Evolutionary conservation across 768 basidiomycete genomes (phyloP), one percentile per base, ranked within the genome.

Genomic region (Xanthoconium purpureum): DNA sequence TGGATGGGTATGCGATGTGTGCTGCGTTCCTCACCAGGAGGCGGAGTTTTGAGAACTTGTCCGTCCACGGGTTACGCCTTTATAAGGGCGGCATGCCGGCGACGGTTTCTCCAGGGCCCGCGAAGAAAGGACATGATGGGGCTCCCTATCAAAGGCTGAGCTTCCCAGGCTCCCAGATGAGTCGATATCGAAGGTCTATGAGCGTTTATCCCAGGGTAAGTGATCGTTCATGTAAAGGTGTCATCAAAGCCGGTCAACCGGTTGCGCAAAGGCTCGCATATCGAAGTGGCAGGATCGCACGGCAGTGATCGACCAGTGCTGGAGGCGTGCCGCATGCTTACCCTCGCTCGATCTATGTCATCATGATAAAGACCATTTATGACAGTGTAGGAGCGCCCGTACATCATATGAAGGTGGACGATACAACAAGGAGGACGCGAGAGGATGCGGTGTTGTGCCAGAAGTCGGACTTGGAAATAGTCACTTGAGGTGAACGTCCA

Each of bases 381-480:
- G 50, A 44, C 15, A 11, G 13, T 28, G 15, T 37, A 20, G 20
- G 40, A 36, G 51, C 55, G 45, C 54, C 55, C 0, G 15, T 32
- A 37, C 37, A 42, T 53, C 55, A 62, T 56, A 18, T 30, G 28
- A 33, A 29, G 18, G 38, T 18, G 24, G n/a, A 44, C 15, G 17
- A 29, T 30, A 44, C 59, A 57, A 55, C 46, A 57, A 53, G 64
- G 64, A 58, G 42, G 43, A 30, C 32, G 47, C 39, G 52, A 61
- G 57, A 55, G 10, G 29, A 9, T 56, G 24, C 24, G 4, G 24
- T 12, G 13, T 12, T 37, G 36, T 24, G 24, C 24, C 24, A 24
- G 24, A 4, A 24, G 24, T 24, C 24, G 24, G 24, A 24, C 24
- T 24, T 24, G 24, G 24, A 24, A 24, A 24, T 24, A 24, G 24